A percentile compares a stretch with the other conserved stretches of the same genome.
Conservation (phyloP, 2,329 filamentous ascomycete species). For the Penicillium sp. region DNA sequence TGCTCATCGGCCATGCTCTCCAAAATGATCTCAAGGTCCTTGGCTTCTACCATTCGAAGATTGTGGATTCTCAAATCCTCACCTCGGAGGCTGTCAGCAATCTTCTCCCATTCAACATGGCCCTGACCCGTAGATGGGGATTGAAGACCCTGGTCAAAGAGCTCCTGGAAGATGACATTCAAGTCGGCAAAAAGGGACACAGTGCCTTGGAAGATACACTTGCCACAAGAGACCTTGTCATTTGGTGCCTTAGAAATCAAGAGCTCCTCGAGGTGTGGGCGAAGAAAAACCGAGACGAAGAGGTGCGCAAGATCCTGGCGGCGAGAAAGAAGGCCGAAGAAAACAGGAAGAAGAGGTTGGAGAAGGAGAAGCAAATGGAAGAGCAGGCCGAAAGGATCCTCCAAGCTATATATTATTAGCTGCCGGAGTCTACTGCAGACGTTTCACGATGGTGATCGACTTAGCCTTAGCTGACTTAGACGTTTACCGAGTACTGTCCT, state of each 20-base stretch:
- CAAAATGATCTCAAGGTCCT: constrained; percentile 47
- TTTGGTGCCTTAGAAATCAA: constrained; percentile 47
- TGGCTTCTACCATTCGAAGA: constrained; percentile 41
- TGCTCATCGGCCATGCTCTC: constrained; percentile 51
- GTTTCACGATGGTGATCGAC: neutral
- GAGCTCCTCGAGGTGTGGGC: constrained; percentile 38
- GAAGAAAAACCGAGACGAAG: constrained; percentile 1
- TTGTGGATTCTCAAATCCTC: constrained; percentile 49
- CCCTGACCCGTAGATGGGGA: constrained; percentile 27
- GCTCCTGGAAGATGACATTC: constrained; percentile 39
- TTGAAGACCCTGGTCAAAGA: constrained; percentile 38
- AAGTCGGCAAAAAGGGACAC: constrained; percentile 39
- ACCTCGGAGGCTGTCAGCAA: constrained; percentile 31
- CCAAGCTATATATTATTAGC: neutral
- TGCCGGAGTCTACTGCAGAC: neutral
- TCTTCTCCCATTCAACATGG: constrained; percentile 3
- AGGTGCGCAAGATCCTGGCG: neutral
- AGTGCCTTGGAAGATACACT: constrained; percentile 52
- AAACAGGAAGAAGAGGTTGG: neutral
- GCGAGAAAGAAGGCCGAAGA: constrained; percentile 1
- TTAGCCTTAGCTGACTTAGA: neutral
- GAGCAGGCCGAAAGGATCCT: neutral
- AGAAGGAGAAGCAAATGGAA: constrained; percentile 1
- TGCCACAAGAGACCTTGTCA: constrained; percentile 49
- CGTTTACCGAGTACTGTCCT: neutral